Evolutionary conservation across 2,329 filamentous ascomycete species (phyloP).

Genomic region (Geoglossum cookeanum): DNA sequence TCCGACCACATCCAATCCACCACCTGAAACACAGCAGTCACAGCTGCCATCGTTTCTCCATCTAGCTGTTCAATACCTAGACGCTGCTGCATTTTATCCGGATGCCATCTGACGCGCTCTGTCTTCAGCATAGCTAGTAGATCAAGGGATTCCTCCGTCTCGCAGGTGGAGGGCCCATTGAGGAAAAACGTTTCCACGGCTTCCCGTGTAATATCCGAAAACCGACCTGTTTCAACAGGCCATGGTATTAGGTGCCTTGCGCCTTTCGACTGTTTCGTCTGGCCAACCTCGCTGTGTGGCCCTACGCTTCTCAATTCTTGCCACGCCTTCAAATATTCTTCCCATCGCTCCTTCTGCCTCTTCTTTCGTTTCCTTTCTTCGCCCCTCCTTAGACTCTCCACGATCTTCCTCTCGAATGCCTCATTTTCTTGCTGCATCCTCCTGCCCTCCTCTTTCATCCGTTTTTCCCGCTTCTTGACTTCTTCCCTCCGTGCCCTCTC

Average conservation of each 20-base stretch:
- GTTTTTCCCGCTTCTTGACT: slow-evolving; percentile 25
- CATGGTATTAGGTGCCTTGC: slow-evolving; percentile 34
- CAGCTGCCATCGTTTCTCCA: slow-evolving; percentile 49
- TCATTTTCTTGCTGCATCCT: slow-evolving; percentile 14
- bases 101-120: slow-evolving; percentile 88
- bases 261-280: not conserved
- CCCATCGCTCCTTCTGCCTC: slow-evolving; percentile 42
- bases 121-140: slow-evolving; percentile 44
- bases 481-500: slow-evolving; percentile 46
- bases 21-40: slow-evolving; percentile 83
- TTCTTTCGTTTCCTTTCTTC: slow-evolving; percentile 39
- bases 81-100: slow-evolving; percentile 89
- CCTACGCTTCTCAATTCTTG: slow-evolving; percentile 14
- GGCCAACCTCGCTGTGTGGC: not conserved
- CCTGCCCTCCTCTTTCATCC: slow-evolving; percentile 23
- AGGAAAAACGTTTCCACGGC: slow-evolving; percentile 53
- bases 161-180: slow-evolving; percentile 19
- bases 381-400: slow-evolving; percentile 47
- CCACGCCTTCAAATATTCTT: slow-evolving; percentile 47
- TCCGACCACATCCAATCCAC: slow-evolving; percentile 56
- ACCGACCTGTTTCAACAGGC: slow-evolving; percentile 48
- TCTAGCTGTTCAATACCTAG: slow-evolving; percentile 55
- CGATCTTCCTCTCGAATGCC: slow-evolving; percentile 42
- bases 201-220: slow-evolving; percentile 35
- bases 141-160: slow-evolving; percentile 14